These are phyloP conservation scores for Yamadazyma buinensis DNA, from an alignment of 1,139 yeast genomes.

Conservation along the genomic window DNA sequence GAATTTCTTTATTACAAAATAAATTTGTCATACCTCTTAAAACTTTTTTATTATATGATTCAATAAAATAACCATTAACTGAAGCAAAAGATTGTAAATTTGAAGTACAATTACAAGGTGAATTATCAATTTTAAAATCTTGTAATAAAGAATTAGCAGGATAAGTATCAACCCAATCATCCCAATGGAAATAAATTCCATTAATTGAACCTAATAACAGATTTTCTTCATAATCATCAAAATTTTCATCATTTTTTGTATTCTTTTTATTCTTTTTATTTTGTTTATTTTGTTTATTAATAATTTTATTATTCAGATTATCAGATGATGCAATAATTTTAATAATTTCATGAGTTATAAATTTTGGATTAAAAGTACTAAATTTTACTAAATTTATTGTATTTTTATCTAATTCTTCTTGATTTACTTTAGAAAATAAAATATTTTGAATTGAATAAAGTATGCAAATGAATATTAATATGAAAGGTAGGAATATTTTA, in stretches of 20 bases:
- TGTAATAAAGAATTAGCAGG: slow-evolving; percentile 23
- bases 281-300: too few species aligned
- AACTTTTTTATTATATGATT: slow-evolving; percentile 31
- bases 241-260: too few species aligned
- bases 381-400: slow-evolving; percentile 22
- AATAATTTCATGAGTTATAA: slow-evolving; percentile 20
- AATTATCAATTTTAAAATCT: slow-evolving; percentile 13
- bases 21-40: slow-evolving; percentile 33
- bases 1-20: slow-evolving; percentile 31
- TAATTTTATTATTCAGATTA: background rate
- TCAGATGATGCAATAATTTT: slow-evolving; percentile 9
- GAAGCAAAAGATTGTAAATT: slow-evolving; percentile 20
- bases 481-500: slow-evolving; percentile 16
- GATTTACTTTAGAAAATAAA: slow-evolving; percentile 18
- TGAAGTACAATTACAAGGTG: slow-evolving; percentile 23
- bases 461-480: slow-evolving; percentile 14
- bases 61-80: slow-evolving; percentile 36
- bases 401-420: slow-evolving; percentile 19
- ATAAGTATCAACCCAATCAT: slow-evolving; percentile 37
- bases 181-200: slow-evolving; percentile 40
- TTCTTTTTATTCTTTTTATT: too few species aligned
- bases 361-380: slow-evolving; percentile 28
- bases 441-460: slow-evolving; percentile 12
- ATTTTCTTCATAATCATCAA: background rate
- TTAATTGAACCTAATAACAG: slow-evolving; percentile 1